These are phyloP conservation scores for Paxillus involutus DNA, from an alignment of 768 basidiomycete genomes.

Conservation along the genomic window DNA sequence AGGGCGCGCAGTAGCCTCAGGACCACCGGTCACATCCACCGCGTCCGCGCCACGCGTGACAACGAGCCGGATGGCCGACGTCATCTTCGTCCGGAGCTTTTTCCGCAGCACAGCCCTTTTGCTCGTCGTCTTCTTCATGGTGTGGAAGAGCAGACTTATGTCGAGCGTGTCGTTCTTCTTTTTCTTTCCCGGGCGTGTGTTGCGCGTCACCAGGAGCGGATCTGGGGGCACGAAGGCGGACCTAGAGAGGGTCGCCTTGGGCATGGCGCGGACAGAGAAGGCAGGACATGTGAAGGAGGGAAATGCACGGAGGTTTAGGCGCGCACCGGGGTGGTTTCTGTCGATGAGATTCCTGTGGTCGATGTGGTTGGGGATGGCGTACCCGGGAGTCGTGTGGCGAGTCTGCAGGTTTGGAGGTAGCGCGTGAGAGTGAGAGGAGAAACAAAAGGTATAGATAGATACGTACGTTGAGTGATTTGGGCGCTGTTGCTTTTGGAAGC, in stretches of 20 bases:
- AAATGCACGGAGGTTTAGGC: constrained; percentile 9
- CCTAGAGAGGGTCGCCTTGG: constrained; percentile 16
- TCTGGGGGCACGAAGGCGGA: constrained; percentile 15
- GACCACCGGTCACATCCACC: neutral
- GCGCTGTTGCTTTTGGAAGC: constrained; percentile 8
- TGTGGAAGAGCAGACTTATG: constrained; percentile 19
- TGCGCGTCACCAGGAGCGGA: constrained; percentile 19
- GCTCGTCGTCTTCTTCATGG: constrained; percentile 24
- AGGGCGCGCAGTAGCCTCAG: neutral
- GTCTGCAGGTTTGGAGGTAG: neutral
- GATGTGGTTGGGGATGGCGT: constrained; percentile 12
- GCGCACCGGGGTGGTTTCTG: constrained; percentile 18
- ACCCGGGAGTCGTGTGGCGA: constrained; percentile 11
- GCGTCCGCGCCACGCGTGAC: constrained; percentile 15
- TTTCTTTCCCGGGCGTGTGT: neutral
- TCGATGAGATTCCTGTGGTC: constrained; percentile 13
- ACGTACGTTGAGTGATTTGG: constrained; percentile 4
- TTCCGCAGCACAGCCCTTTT: constrained; percentile 22
- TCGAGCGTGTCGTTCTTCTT: constrained; percentile 4
- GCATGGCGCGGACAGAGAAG: constrained; percentile 24
- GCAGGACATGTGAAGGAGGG: constrained; percentile 18
- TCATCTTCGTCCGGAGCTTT: constrained; percentile 21
- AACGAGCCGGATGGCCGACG: constrained; percentile 18
- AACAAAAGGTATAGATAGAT: neutral
- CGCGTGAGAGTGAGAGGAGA: neutral